Evolutionary conservation across 2,329 filamentous ascomycete species (phyloP).

Genomic region (Akanthomyces uredinophilus): DNA sequence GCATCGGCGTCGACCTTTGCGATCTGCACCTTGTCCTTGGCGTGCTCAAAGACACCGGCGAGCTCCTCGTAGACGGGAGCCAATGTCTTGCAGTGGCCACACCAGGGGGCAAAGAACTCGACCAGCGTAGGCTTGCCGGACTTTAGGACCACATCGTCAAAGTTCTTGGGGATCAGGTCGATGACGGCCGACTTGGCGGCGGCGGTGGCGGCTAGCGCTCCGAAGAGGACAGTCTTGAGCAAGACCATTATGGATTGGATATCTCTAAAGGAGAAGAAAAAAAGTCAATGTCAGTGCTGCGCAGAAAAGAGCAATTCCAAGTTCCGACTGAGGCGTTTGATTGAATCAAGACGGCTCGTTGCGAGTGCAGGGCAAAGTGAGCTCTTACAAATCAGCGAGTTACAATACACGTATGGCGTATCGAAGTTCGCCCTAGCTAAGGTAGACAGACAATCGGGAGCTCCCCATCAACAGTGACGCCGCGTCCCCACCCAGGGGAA

Average conservation of each 20-base stretch:
- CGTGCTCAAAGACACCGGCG: slow-evolving; percentile 65
- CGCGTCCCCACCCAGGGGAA: not conserved
- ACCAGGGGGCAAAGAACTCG: slow-evolving; percentile 98
- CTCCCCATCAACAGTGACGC: not conserved
- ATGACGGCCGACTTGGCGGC: slow-evolving; percentile 77
- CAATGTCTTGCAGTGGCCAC: slow-evolving; percentile 97
- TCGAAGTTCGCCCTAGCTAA: slow-evolving; percentile 7
- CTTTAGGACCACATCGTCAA: slow-evolving; percentile 82
- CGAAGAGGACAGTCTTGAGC: slow-evolving; percentile 56
- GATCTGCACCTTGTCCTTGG: slow-evolving; percentile 70
- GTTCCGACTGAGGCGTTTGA: not conserved
- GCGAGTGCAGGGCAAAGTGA: not conserved
- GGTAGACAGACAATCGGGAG: not conserved
- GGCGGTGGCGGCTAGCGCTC: slow-evolving; percentile 49
- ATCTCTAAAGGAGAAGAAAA: slow-evolving; percentile 6
- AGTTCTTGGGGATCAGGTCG: slow-evolving; percentile 85
- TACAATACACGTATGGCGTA: slow-evolving; percentile 13
- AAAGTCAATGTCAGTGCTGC: not conserved
- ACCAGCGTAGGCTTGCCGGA: slow-evolving; percentile 93
- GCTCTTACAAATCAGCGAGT: slow-evolving; percentile 8
- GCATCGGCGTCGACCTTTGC: slow-evolving; percentile 95
- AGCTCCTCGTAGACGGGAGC: slow-evolving; percentile 94
- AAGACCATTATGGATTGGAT: slow-evolving; percentile 44
- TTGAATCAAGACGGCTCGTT: not conserved
- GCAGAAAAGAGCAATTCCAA: not conserved